Base-by-base conservation (phyloP, 306 rosid genomes). In the Macrotyloma uniflorum region DNA sequence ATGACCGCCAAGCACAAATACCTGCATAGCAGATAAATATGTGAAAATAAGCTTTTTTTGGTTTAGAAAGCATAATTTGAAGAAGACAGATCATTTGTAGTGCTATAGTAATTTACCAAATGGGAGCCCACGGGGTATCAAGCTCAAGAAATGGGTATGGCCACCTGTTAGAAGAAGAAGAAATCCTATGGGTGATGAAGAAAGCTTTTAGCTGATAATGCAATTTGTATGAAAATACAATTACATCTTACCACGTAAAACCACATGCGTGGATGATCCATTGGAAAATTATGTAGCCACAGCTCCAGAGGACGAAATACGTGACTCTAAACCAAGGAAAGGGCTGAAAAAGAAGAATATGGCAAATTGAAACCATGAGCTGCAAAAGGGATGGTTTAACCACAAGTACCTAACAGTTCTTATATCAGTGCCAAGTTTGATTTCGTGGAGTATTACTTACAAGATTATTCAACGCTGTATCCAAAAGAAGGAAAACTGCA, bases 61-160 rank as follows among this genome's bases (percentile, higher is more conserved):
- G 36, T 11, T 8, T 57, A 43, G 33, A 67, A 62, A 70, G 42
- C n/a, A 67, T 35, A 35, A 46, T 12, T 32, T 16, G 20, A 28
- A 62, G 54, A 66, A 58, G 19, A 77, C 7, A 74, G 20, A 65
- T 3, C 33, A 70, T 8, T n/a, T 62, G 54, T n/a, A 65, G 33
- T 61, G 67, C 33, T 23, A 9, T 40, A 23, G 20, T 16, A 55
- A 49, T 42, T 83, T 91, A 93, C 98, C 98, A 93, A 12, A 91
- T n/a, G 24, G 97, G 91, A 50, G 94, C 89, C 96, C 93, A 94
- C 0, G 94, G 86, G 4, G 83, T 83, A 66, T 82, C 71, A 14
- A 94, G 91, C 89, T 90, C 93, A 3, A 93, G 86, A 82, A 93
- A 93, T 46, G 98, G 96, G 84, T 94, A 94, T 3, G 98, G 98